Percentiles rank a stretch among this genome's conserved stretches.
Evolutionary conservation across 208 protist species (phyloP).

Genomic region (Herpetomonas samuelpessoai): DNA sequence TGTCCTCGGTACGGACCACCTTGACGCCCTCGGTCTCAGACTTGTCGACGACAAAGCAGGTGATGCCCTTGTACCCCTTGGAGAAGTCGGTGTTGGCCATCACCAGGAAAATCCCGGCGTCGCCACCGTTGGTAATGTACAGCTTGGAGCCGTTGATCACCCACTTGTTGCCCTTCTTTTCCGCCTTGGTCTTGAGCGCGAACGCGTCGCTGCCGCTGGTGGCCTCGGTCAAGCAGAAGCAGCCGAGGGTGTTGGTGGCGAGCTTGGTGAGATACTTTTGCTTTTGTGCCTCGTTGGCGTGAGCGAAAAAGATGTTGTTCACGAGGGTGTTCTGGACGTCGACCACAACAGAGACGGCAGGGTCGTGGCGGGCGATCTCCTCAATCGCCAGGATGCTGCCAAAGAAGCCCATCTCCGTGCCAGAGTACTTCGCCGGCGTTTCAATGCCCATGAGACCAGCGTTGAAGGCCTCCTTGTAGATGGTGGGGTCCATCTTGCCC

Average conservation of each 20-base stretch:
- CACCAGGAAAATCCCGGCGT: conserved; percentile 92
- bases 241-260: conserved; percentile 74
- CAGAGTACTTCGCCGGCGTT: conserved; percentile 53
- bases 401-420: conserved; percentile 75
- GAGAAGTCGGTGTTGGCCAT: conserved; percentile 91
- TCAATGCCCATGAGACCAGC: conserved; percentile 89
- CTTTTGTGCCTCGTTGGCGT: conserved; percentile 76
- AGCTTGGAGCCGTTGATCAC: conserved; percentile 93
- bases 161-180: conserved; percentile 78
- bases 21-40: conserved; percentile 77
- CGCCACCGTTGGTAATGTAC: conserved; percentile 93
- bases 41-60: conserved; percentile 94
- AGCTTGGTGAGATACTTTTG: conserved; percentile 89
- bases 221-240: conserved; percentile 91
- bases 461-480: conserved; percentile 75
- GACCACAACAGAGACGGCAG: conserved; percentile 79
- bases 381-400: conserved; percentile 82
- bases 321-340: conserved; percentile 93
- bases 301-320: conserved; percentile 84
- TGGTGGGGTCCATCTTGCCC: conserved; percentile 48
- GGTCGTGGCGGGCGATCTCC: conserved; percentile 87
- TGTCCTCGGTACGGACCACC: conserved; percentile 94
- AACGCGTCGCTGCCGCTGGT: conserved; percentile 91
- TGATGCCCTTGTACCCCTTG: conserved; percentile 94
- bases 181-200: conserved; percentile 84